phyloP scores from a whole-genome alignment of 176 grass and related monocot species.

The Rhynchospora breviuscula region DNA sequence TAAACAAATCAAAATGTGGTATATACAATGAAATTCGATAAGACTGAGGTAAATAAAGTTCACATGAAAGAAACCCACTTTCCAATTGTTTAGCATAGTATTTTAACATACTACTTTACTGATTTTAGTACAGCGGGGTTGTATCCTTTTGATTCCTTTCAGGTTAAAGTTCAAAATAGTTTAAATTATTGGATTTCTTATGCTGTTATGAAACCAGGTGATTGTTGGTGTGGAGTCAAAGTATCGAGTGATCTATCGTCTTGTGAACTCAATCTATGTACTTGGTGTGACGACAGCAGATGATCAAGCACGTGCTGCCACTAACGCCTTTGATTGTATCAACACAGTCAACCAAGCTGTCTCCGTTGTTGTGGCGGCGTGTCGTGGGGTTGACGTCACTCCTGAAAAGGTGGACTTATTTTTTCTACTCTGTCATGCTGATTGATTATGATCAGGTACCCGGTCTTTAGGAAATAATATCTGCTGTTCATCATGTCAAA shows the following conservation, averaged over 20 bases:
- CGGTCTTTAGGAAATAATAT: neutral
- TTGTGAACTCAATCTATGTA: slow-evolving; percentile 96
- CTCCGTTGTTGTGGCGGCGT: slow-evolving; percentile 74
- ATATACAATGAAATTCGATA: neutral
- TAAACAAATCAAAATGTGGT: neutral
- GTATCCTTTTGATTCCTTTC: neutral
- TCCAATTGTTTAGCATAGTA: neutral
- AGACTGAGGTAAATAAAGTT: neutral
- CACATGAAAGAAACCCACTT: neutral
- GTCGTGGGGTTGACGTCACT: slow-evolving; percentile 81
- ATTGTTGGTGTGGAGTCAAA: slow-evolving; percentile 94
- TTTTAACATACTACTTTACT: neutral
- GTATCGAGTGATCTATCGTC: slow-evolving; percentile 91
- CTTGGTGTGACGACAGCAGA: slow-evolving; percentile 83
- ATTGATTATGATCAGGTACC: neutral
- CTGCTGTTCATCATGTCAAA: neutral
- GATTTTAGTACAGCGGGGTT: neutral
- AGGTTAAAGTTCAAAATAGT: neutral
- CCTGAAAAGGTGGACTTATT: slow-evolving; percentile 53
- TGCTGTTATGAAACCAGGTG: slow-evolving; percentile 56
- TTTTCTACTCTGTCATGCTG: neutral
- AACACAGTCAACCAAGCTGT: slow-evolving; percentile 98
- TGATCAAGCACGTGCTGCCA: slow-evolving; percentile 61
- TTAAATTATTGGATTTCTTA: neutral
- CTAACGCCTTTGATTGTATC: slow-evolving; percentile 80